Base-by-base conservation (phyloP, 345 rosid species). In the Anastatica hierochuntica region DNA sequence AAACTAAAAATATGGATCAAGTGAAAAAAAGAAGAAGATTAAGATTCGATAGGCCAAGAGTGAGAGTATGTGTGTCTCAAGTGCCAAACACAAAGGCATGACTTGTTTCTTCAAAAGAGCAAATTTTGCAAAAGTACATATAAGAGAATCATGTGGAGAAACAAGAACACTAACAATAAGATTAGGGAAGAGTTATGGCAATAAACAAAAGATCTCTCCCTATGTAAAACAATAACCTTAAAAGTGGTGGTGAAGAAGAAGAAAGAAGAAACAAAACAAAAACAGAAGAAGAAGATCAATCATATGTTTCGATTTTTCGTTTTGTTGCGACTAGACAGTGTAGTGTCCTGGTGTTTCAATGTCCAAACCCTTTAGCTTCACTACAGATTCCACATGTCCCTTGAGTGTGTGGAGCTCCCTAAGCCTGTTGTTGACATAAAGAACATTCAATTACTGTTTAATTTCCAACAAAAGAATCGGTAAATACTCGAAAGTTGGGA, bases 371-470 rank as follows among this genome's bases (percentile, higher is more conserved):
- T 83, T 83, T 50, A 86, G 82, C 79, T 83, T 81, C 65, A 80
- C 95, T 39, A 86, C 95, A 1, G 95, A 86, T 74, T 86, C 95
- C 0, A 83, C 95, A 17, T 81, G 95, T 3, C 95, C 95, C 69
- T 83, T 86, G 53, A 86, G 75, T 0, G 95, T 86, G 63, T 77
- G 86, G 39, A 86, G 83, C 81, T 86, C 95, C 43, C 92, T 71
- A 50, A 86, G 84, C 81, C 95, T 85, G 52, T 61, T 41, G 20
- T 8, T 6, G 2, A 29, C 33, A 29, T 6, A 29, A 1, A 29
- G 8, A 29, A 29, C 24, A 21, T 21, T 21, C 24, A 21, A 5
- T 21, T 21, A 21, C 3, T 21, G 24, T 4, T 3, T 8, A 4
- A 29, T 3, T 3, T 6, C 9, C 33, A 29, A 29, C 6, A 6